Percentiles rank a stretch among this genome's conserved stretches.
Conservation (phyloP, 1,284 basidiomycete species). For the Anthracocystis panici-leucophaei region DNA sequence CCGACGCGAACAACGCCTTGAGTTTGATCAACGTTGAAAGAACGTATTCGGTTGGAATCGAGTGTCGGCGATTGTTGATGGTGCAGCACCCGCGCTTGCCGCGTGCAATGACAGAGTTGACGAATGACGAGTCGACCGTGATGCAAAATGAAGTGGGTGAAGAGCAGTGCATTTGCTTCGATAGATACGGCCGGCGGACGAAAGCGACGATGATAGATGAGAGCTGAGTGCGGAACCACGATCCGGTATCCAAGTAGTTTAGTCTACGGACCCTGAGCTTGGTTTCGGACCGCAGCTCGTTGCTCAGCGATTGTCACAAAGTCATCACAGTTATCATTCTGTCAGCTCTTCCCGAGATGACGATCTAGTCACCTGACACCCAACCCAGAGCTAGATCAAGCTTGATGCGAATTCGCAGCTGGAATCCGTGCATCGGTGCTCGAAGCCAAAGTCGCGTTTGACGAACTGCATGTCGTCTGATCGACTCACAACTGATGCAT, state of each 20-base stretch:
- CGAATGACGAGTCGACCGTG: slow-evolving; percentile 1
- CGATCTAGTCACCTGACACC: neutral
- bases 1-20: slow-evolving; percentile 1
- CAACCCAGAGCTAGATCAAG: neutral
- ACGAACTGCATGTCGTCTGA: neutral
- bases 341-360: neutral
- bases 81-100: slow-evolving; percentile 4
- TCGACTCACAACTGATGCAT: neutral
- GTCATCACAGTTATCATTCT: neutral
- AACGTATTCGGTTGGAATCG: neutral
- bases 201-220: neutral
- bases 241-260: neutral
- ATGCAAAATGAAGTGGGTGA: neutral
- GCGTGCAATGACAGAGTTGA: neutral
- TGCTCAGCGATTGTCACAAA: neutral
- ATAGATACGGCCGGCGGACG: neutral
- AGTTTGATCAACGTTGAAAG: neutral
- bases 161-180: neutral
- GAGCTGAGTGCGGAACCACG: neutral
- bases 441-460: neutral
- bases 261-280: neutral
- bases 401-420: neutral
- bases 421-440: slow-evolving; percentile 3
- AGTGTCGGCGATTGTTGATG: neutral
- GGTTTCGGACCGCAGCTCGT: neutral